Conservation (phyloP, 1,139 yeast species). For the Suhomyces taliae region DNA sequence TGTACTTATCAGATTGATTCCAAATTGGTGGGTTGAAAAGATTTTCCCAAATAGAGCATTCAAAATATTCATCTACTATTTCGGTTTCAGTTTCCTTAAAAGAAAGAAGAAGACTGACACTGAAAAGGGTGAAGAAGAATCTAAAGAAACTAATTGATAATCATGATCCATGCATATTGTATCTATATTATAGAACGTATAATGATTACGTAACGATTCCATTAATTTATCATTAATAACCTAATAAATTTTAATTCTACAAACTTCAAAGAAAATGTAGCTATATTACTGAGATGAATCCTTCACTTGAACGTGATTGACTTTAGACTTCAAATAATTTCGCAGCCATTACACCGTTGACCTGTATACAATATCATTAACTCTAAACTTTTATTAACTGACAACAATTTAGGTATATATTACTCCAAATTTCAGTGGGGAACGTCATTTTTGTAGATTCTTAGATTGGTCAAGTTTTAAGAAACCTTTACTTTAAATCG, state of each 20-base stretch:
- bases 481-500: too few relatives aligned
- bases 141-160: not conserved
- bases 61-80: slow-evolving; percentile 44
- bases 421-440: too few relatives aligned
- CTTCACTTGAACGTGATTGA: too few relatives aligned
- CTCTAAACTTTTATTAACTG: too few relatives aligned
- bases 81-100: slow-evolving; percentile 48
- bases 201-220: not conserved
- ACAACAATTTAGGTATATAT: too few relatives aligned
- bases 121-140: slow-evolving; percentile 2
- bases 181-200: not conserved
- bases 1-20: slow-evolving; percentile 68
- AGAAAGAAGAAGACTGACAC: slow-evolving; percentile 24
- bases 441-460: too few relatives aligned
- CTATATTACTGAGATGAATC: too few relatives aligned
- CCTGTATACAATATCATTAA: too few relatives aligned
- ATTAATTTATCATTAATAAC: not conserved
- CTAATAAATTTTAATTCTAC: not conserved
- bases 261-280: too few relatives aligned
- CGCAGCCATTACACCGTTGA: too few relatives aligned
- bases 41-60: slow-evolving; percentile 68
- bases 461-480: too few relatives aligned
- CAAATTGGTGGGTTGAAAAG: slow-evolving; percentile 73
- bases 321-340: too few relatives aligned
- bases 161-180: not conserved